These are phyloP conservation scores for Russula sp. DNA, from an alignment of 768 basidiomycete species.

Conservation along the genomic window DNA sequence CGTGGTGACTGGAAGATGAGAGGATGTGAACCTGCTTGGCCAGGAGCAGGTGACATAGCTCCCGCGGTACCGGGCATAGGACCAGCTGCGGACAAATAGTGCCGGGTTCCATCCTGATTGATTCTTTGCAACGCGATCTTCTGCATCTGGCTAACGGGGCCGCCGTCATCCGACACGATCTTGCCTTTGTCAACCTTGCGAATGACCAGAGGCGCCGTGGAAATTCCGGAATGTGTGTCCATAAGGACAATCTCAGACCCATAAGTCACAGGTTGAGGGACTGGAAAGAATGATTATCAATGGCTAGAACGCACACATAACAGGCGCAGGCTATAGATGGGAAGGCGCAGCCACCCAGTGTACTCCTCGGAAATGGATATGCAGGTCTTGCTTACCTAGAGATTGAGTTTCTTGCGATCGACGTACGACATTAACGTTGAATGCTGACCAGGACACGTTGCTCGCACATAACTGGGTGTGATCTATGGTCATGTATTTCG, in stretches of 20 bases:
- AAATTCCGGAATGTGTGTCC: conserved; percentile 79
- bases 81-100: conserved; percentile 85
- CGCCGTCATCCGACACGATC: conserved; percentile 81
- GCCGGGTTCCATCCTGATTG: conserved; percentile 74
- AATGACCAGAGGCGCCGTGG: conserved; percentile 79
- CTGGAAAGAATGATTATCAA: conserved; percentile 26
- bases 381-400: conserved; percentile 60
- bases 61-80: conserved; percentile 74
- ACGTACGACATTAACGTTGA: conserved; percentile 86
- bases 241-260: conserved; percentile 84
- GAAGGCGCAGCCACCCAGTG: conserved; percentile 8
- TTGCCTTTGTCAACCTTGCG: conserved; percentile 90
- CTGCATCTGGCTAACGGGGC: conserved; percentile 95
- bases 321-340: conserved; percentile 13
- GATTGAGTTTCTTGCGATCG: conserved; percentile 59
- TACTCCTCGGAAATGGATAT: not conserved
- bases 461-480: conserved; percentile 79
- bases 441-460: conserved; percentile 89
- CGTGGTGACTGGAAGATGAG: conserved; percentile 74
- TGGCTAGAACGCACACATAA: not conserved
- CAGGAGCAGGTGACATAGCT: conserved; percentile 64
- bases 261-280: conserved; percentile 84
- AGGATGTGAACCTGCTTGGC: conserved; percentile 76
- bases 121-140: conserved; percentile 87
- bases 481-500: conserved; percentile 96